phyloP scores from a whole-genome alignment of 164 flowering plant species.

The Magnolia sinica region DNA sequence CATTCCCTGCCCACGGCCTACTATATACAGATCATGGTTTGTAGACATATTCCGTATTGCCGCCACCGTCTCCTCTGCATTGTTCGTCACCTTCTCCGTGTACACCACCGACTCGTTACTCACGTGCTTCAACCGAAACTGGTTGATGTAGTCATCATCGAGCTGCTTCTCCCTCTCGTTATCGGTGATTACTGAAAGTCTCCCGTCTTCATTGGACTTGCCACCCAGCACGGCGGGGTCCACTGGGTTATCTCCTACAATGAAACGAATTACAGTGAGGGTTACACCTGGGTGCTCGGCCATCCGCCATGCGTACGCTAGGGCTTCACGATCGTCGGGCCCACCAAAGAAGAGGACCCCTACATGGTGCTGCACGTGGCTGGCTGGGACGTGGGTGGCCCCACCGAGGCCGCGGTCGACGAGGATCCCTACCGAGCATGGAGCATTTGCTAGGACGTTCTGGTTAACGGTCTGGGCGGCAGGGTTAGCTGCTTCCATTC shows the following conservation, averaged over 20 bases:
- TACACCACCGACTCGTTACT: constrained; percentile 12
- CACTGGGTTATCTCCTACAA: not conserved
- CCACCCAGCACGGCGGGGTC: too few species aligned
- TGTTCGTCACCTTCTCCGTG: constrained; percentile 14
- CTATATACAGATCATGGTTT: constrained; percentile 16
- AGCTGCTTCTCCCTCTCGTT: constrained; percentile 5
- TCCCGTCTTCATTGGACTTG: not conserved
- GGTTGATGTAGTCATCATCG: constrained; percentile 15
- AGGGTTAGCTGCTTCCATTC: constrained; percentile 25
- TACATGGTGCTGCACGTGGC: constrained; percentile 18
- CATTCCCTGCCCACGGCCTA: constrained; percentile 18
- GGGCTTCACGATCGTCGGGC: constrained; percentile 23
- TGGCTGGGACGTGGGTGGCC: constrained; percentile 9
- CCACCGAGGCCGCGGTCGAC: constrained; percentile 26
- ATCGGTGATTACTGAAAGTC: not conserved
- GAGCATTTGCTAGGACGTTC: constrained; percentile 18
- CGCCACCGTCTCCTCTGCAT: constrained; percentile 23
- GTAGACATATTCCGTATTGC: constrained; percentile 13
- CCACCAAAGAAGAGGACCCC: constrained; percentile 26
- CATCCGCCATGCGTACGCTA: constrained; percentile 16
- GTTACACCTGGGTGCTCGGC: constrained; percentile 14
- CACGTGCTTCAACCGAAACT: constrained; percentile 12
- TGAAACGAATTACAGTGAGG: constrained; percentile 14
- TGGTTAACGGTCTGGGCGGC: constrained; percentile 26
- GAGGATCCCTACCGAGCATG: constrained; percentile 28